These are phyloP conservation scores for Microascus cirrosus DNA, from an alignment of 2,329 filamentous ascomycete species.

Conservation along the genomic window DNA sequence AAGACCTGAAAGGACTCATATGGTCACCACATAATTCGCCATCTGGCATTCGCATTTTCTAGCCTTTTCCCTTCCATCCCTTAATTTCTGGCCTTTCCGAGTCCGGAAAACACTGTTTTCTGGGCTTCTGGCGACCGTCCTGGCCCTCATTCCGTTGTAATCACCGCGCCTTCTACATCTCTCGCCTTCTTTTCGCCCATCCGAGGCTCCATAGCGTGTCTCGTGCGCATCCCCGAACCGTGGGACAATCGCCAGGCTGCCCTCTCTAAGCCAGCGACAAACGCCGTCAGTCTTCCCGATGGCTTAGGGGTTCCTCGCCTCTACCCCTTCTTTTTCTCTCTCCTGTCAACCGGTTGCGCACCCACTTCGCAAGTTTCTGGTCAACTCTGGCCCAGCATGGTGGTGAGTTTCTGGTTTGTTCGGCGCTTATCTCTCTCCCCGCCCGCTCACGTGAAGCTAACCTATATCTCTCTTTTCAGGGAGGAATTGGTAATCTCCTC, in stretches of 20 bases:
- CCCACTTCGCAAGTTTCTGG: background rate
- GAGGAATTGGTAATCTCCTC: slow-evolving; percentile 40
- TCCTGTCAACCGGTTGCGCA: background rate
- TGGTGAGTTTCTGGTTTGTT: background rate
- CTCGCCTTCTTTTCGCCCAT: background rate
- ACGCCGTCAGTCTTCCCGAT: background rate
- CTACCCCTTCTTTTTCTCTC: background rate
- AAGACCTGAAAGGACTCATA: background rate
- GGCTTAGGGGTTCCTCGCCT: background rate
- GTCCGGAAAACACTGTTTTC: background rate
- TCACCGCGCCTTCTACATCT: background rate
- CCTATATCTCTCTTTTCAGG: background rate
- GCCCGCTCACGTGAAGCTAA: background rate
- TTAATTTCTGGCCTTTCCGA: background rate
- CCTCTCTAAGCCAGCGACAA: background rate
- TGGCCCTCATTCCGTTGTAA: background rate
- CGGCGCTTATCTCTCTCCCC: background rate
- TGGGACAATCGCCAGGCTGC: background rate
- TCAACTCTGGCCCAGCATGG: slow-evolving; percentile 1
- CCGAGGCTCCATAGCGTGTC: background rate
- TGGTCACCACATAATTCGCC: background rate
- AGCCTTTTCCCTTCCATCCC: background rate
- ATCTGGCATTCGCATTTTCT: background rate
- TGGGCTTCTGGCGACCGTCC: background rate
- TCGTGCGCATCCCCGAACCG: background rate